Base-by-base conservation (phyloP, 2,329 filamentous ascomycete species). In the Chalaropsis ovoidea region DNA sequence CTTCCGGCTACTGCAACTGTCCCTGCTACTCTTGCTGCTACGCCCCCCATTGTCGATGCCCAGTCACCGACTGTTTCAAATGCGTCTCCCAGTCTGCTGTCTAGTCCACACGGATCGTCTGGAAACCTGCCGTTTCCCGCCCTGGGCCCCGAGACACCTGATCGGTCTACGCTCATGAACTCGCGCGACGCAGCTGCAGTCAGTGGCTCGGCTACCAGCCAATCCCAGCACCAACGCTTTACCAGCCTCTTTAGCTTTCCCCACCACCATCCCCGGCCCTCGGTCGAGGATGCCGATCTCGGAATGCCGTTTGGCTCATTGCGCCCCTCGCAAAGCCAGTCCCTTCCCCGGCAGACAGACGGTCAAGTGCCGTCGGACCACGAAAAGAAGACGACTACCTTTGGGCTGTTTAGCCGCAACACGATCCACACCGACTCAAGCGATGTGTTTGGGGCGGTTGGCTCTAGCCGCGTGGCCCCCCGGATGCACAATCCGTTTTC, bases 301-400 rank as follows among this genome's bases (percentile, higher is more conserved):
- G 85, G 86, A 0, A 86, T 86, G 5, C 78, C 82, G 0, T 75
- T 91, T 7, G 89, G 89, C 0, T 85, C 82, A 22, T 76, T 92
- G 15, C 89, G 89, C 71, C 76, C 82, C 39, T 81, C 83, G 0
- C 88, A 93, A 72, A 91, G 88, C 70, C 88, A 90, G 71, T 93
- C 89, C 0, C 84, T 94, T 69, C 89, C 89, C 5, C 78, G 82
- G 19, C 80, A 81, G 68, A 76, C 76, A 68, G 88, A 82, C 24
- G 84, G 85, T 2, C 47, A 39, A 19, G 39, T 54, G 22, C 24
- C 45, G 11, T 58, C 62, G 8, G 39, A 24, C 54, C 49, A 86
- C 82, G 70, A 79, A 86, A 56, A 79, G 19, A 61, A 61, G 19
- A 62, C 43, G 8, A 24, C n/a, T n/a, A n/a, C 80, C 2, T 72